A percentile compares a stretch with the other conserved stretches of the same genome.
Evolutionary conservation across 2,329 filamentous ascomycete genomes (phyloP).

Genomic region (Fusarium sp.): DNA sequence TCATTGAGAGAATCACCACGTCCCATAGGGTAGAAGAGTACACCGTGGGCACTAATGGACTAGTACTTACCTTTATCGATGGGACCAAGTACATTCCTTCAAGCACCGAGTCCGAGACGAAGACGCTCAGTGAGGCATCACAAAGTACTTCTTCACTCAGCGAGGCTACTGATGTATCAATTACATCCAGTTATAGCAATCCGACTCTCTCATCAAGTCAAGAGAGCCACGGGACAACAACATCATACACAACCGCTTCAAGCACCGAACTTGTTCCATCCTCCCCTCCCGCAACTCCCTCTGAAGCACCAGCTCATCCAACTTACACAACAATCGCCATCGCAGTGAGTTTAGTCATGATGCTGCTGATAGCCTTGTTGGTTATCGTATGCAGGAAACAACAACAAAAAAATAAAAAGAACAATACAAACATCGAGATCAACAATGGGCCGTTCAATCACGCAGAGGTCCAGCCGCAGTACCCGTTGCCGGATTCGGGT

Average conservation of each 20-base stretch:
- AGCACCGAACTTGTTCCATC: not conserved
- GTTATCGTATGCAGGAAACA: fast-evolving
- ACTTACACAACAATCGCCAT: not conserved
- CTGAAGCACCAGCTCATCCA: not conserved
- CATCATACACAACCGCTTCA: not conserved
- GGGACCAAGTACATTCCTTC: not conserved
- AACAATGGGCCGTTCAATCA: not conserved
- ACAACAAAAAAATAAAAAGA: not conserved
- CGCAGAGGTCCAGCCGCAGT: not conserved
- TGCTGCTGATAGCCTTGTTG: not conserved
- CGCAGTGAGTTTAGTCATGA: not conserved
- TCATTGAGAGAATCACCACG: not conserved
- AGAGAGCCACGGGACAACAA: not conserved
- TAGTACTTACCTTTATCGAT: not conserved
- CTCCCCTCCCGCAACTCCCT: not conserved
- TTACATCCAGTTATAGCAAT: not conserved
- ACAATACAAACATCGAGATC: not conserved
- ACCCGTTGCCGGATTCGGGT: not conserved
- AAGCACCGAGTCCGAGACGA: not conserved
- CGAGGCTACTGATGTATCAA: not conserved
- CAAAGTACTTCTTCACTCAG: not conserved
- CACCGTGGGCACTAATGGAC: not conserved
- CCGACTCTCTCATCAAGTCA: not conserved
- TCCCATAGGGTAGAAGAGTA: not conserved
- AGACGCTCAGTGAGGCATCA: not conserved